A percentile compares a stretch with the other conserved stretches of the same genome.
phyloP scores from a whole-genome alignment of 768 basidiomycete genomes.

The Boletus rubropictus region DNA sequence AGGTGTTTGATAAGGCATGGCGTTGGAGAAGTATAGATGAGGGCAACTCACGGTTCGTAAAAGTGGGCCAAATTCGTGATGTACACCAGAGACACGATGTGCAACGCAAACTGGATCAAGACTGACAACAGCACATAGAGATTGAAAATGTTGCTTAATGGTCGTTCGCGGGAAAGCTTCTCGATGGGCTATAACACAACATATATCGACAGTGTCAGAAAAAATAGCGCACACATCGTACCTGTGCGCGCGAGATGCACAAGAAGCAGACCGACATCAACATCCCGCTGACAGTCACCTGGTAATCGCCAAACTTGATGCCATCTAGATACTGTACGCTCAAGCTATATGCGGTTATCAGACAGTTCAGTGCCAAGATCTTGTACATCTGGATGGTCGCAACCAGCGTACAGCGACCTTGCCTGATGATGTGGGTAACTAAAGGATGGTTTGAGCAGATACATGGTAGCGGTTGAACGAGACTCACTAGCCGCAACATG shows the following conservation, averaged over 20 bases:
- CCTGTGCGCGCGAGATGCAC: conserved; percentile 96
- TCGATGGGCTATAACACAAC: conserved; percentile 82
- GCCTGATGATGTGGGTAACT: conserved; percentile 97
- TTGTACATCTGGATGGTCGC: conserved; percentile 99
- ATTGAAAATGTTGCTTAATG: conserved; percentile 94
- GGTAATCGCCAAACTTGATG: conserved; percentile 99
- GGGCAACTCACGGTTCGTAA: conserved; percentile 64
- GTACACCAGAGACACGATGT: conserved; percentile 86
- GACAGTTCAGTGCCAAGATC: conserved; percentile 93
- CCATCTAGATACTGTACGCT: conserved; percentile 97
- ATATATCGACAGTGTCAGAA: not conserved
- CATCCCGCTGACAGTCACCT: conserved; percentile 87
- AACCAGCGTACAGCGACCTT: conserved; percentile 96
- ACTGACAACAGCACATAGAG: conserved; percentile 91
- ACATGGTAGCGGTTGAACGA: not conserved
- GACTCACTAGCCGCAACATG: conserved; percentile 91
- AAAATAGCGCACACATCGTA: conserved; percentile 32
- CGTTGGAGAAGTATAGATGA: not conserved
- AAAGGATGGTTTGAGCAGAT: conserved; percentile 1
- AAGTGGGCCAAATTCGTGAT: conserved; percentile 81
- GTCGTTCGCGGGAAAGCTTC: conserved; percentile 88
- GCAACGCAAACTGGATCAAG: conserved; percentile 87
- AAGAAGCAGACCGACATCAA: conserved; percentile 98
- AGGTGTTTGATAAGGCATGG: not conserved
- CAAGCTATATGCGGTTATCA: conserved; percentile 97